phyloP scores from a whole-genome alignment of 2,329 filamentous ascomycete genomes.

The Torrubiellomyces zombiae region DNA sequence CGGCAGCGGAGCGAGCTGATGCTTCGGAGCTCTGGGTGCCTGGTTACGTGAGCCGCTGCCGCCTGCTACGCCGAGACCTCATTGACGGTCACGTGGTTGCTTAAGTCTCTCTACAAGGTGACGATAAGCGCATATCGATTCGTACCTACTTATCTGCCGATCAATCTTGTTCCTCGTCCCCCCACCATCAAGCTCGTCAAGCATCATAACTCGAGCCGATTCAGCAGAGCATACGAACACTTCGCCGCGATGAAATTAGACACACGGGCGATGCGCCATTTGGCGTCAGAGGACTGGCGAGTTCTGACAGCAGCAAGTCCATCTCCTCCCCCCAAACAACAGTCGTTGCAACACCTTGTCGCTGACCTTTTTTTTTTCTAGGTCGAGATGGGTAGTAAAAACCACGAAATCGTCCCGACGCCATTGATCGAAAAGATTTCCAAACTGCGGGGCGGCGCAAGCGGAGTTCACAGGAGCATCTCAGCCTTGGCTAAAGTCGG shows the following conservation, averaged over 20 bases:
- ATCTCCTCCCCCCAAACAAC: no score
- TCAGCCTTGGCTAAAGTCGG: constrained; percentile 82
- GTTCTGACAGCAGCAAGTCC: constrained; percentile 71
- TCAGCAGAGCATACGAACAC: no score
- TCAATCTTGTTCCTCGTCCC: constrained; percentile 9
- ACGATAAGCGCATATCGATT: no score
- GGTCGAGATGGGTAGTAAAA: constrained; percentile 88
- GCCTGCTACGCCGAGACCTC: constrained; percentile 19
- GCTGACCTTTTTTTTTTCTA: constrained; percentile 22
- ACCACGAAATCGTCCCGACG: constrained; percentile 93
- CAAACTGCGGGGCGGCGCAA: constrained; percentile 59
- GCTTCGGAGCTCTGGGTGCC: no score
- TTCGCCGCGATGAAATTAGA: constrained; percentile 80
- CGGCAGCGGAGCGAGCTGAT: no score
- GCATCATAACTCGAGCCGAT: no score
- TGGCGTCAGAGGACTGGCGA: constrained; percentile 85
- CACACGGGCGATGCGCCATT: constrained; percentile 81
- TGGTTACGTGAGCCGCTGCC: constrained; percentile 29
- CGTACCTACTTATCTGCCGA: constrained; percentile 13
- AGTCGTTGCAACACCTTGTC: no score
- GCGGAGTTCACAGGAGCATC: constrained; percentile 71
- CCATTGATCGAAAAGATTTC: constrained; percentile 72
- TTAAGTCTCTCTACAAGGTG: no score
- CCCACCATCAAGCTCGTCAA: constrained; percentile 15
- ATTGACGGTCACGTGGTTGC: no score